A percentile compares a stretch with the other conserved stretches of the same genome.
Conservation (phyloP, 129 eudicot species). For the Centella asiatica region DNA sequence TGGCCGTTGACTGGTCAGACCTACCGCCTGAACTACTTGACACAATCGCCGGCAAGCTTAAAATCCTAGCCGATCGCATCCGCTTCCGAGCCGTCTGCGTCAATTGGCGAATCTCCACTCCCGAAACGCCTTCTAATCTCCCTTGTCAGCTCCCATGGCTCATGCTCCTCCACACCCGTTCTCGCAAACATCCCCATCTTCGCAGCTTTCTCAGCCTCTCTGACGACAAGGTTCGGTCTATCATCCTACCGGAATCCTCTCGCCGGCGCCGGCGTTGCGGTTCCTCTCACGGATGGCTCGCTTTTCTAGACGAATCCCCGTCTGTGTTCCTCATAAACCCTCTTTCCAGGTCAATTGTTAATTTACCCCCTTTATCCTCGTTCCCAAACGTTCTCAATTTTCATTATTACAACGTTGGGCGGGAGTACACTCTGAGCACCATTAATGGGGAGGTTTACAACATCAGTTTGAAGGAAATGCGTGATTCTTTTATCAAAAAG, state of each 20-base stretch:
- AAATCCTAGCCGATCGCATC: conserved; percentile 39
- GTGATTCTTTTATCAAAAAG: conserved; percentile 56
- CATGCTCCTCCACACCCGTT: conserved; percentile 45
- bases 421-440: conserved; percentile 40
- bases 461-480: conserved; percentile 53
- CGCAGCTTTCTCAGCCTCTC: conserved; percentile 40
- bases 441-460: conserved; percentile 24
- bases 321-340: conserved; percentile 48
- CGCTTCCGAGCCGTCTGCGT: conserved; percentile 62
- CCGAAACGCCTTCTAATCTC: conserved; percentile 32
- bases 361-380: conserved; percentile 44
- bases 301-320: conserved; percentile 51
- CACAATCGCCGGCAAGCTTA: conserved; percentile 33
- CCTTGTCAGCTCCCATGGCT: conserved; percentile 65
- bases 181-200: conserved; percentile 20
- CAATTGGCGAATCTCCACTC: conserved; percentile 36
- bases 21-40: conserved; percentile 54
- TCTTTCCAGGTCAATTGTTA: conserved; percentile 28
- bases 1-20: conserved; percentile 57
- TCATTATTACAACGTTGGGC: conserved; percentile 46
- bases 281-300: conserved; percentile 71
- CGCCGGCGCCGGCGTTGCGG: conserved; percentile 56
- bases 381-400: conserved; percentile 52
- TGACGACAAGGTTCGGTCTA: conserved; percentile 27
- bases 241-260: conserved; percentile 49